phyloP scores from a whole-genome alignment of 371 early-diverging fungal species.

The Mortierella sp. region DNA sequence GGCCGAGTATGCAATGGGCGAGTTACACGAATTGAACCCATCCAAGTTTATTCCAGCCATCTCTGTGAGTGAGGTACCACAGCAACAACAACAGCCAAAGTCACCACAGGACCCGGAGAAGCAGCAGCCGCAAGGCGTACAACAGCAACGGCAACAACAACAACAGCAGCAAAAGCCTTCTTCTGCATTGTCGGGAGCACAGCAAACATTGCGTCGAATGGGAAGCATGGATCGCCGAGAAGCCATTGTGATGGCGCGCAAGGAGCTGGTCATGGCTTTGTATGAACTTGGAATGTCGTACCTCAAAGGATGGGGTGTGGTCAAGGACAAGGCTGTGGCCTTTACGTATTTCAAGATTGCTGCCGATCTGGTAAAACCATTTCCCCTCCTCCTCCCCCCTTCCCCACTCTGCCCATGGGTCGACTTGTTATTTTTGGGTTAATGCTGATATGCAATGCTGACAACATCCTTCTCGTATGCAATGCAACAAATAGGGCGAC shows the following conservation, averaged over 20 bases:
- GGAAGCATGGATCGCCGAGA: constrained; percentile 21
- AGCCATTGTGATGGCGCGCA: constrained; percentile 46
- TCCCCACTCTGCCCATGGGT: no score
- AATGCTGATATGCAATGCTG: neutral
- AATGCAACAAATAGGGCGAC: constrained; percentile 63
- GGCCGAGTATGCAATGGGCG: no score
- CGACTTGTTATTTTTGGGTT: no score
- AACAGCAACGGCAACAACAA: constrained; percentile 19
- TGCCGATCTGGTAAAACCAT: constrained; percentile 65
- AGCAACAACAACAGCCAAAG: no score
- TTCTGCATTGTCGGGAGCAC: neutral
- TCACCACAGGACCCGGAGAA: no score
- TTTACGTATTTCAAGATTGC: constrained; percentile 78
- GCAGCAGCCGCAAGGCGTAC: constrained; percentile 25
- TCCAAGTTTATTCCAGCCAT: no score
- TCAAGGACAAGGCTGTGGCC: constrained; percentile 66
- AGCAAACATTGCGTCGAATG: constrained; percentile 23
- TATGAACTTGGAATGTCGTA: constrained; percentile 90
- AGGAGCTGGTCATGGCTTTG: constrained; percentile 82
- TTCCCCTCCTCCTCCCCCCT: neutral
- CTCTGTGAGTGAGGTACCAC: no score
- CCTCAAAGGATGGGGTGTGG: constrained; percentile 91
- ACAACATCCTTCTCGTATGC: neutral
- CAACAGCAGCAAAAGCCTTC: neutral
- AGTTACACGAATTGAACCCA: no score